Conservation (phyloP, 2,329 filamentous ascomycete species). For the Arthrobotrys sphaeroides region DNA sequence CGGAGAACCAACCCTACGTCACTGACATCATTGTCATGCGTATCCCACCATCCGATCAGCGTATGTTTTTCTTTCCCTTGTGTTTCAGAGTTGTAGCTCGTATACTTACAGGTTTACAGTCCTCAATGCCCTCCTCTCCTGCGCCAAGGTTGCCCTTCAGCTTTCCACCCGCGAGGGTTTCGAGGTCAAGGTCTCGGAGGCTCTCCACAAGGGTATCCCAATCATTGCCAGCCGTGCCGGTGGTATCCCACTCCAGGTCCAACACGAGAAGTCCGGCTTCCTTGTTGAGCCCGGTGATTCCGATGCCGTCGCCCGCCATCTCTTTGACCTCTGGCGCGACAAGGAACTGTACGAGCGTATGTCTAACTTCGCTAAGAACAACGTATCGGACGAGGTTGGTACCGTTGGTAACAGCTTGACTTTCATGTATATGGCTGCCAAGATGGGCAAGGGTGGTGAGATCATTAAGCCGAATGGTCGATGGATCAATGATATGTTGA, state of each 20-base stretch:
- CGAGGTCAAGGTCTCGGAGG: conserved; percentile 86
- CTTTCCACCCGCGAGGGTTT: conserved; percentile 84
- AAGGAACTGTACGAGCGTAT: conserved; percentile 72
- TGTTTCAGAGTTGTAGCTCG: background rate
- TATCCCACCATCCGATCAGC: conserved; percentile 79
- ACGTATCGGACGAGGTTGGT: conserved; percentile 82
- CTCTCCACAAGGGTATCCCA: conserved; percentile 79
- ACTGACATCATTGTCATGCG: conserved; percentile 78
- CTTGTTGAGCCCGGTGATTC: conserved; percentile 77
- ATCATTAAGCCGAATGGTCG: conserved; percentile 68
- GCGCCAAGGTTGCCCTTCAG: conserved; percentile 77
- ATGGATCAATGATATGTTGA: conserved; percentile 80
- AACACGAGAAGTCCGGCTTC: conserved; percentile 76
- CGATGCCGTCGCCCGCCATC: conserved; percentile 73
- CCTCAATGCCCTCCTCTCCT: conserved; percentile 78
- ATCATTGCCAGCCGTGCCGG: conserved; percentile 79
- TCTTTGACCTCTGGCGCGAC: conserved; percentile 74
- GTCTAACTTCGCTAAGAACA: conserved; percentile 70
- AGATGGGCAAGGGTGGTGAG: conserved; percentile 69
- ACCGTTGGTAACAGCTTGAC: conserved; percentile 80
- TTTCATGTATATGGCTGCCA: conserved; percentile 81
- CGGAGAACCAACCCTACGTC: conserved; percentile 70
- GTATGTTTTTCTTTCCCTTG: conserved; percentile 27
- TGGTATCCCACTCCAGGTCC: conserved; percentile 82
- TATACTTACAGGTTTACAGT: conserved; percentile 60